These are phyloP conservation scores for Citrullus colocynthis DNA, from an alignment of 306 rosid species.

Conservation along the genomic window DNA sequence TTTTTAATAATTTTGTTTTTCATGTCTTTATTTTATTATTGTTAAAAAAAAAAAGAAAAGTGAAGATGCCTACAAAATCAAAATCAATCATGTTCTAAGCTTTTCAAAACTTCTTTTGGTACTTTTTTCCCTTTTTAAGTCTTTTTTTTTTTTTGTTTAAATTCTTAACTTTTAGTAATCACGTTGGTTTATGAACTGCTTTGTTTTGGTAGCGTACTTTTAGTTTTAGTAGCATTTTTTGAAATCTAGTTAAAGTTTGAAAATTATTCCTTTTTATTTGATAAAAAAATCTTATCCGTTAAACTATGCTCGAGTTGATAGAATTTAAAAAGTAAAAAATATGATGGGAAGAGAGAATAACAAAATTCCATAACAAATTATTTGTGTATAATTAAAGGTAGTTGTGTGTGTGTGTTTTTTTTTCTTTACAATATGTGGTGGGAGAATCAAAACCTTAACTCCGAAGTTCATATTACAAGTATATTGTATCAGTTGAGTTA, in stretches of 20 bases:
- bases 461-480: too few relatives aligned
- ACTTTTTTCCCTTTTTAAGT: not conserved
- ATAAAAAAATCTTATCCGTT: too few relatives aligned
- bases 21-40: not conserved
- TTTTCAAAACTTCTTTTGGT: not conserved
- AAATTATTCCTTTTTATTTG: too few relatives aligned
- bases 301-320: not conserved
- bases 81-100: not conserved
- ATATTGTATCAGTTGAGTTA: too few relatives aligned
- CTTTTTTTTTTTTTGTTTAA: not conserved
- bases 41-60: not conserved
- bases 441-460: too few relatives aligned
- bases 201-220: not conserved
- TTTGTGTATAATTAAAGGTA: not conserved
- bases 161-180: not conserved
- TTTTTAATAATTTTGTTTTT: not conserved
- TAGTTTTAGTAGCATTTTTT: not conserved
- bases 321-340: too few relatives aligned
- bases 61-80: not conserved
- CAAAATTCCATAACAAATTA: too few relatives aligned
- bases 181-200: not conserved
- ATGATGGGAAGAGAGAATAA: not conserved
- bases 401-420: too few relatives aligned
- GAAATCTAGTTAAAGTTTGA: not conserved
- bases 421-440: too few relatives aligned